phyloP scores from a whole-genome alignment of 208 protist genomes.

The Endotrypanum monterogeii region DNA sequence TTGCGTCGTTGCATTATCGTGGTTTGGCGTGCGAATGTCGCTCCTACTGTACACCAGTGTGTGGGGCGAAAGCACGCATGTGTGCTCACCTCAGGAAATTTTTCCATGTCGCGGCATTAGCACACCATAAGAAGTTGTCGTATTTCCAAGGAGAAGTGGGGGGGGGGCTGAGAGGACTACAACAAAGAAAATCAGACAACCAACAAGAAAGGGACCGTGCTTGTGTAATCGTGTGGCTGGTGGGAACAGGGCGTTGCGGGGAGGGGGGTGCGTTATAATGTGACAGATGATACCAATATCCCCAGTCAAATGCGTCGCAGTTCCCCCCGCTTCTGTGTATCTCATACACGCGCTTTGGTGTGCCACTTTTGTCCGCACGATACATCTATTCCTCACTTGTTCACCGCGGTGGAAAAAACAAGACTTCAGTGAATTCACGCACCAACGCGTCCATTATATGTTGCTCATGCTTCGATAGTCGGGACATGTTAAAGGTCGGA shows the following conservation, averaged over 20 bases:
- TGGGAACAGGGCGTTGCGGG: neutral
- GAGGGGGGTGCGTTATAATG: neutral
- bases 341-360: neutral
- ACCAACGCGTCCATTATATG: slow-evolving; percentile 74
- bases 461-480: slow-evolving; percentile 74
- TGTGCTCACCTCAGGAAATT: too few species aligned
- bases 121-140: too few species aligned
- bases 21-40: neutral
- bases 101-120: too few species aligned
- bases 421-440: slow-evolving; percentile 56
- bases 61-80: too few species aligned
- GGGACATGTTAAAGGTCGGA: slow-evolving; percentile 56
- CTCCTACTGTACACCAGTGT: neutral
- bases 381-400: neutral
- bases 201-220: too few species aligned
- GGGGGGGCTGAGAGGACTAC: too few species aligned
- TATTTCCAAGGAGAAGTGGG: too few species aligned
- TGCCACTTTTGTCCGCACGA: neutral
- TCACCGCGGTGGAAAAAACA: slow-evolving; percentile 49
- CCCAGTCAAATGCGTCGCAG: neutral
- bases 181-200: too few species aligned
- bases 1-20: neutral
- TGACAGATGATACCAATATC: neutral
- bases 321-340: neutral
- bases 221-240: too few species aligned